Percentiles rank a stretch among this genome's conserved stretches.
Evolutionary conservation across 768 basidiomycete species (phyloP).

Genomic region (Solioccasus polychromus): DNA sequence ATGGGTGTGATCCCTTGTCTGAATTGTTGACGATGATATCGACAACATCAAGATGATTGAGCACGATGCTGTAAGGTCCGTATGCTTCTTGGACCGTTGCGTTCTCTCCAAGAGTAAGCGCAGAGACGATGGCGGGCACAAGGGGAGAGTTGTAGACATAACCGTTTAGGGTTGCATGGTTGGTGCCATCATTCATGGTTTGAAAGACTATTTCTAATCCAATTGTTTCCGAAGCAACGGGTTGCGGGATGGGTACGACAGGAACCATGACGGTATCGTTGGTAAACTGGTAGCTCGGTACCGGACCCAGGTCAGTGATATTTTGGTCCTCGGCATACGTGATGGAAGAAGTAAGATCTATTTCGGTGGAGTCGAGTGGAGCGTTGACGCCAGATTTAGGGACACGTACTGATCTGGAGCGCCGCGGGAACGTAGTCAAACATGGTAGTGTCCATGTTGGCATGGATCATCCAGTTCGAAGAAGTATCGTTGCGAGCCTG

Average conservation of each 20-base stretch:
- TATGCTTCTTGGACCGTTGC: slow-evolving; percentile 69
- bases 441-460: slow-evolving; percentile 88
- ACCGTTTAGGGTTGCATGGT: slow-evolving; percentile 74
- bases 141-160: slow-evolving; percentile 66
- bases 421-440: slow-evolving; percentile 77
- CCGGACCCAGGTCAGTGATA: slow-evolving; percentile 49
- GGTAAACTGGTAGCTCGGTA: slow-evolving; percentile 58
- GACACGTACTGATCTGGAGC: slow-evolving; percentile 67
- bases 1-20: slow-evolving; percentile 79
- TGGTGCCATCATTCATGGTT: slow-evolving; percentile 84
- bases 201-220: slow-evolving; percentile 75
- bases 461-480: slow-evolving; percentile 86
- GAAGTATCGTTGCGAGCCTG: slow-evolving; percentile 83
- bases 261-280: slow-evolving; percentile 73
- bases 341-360: slow-evolving; percentile 82
- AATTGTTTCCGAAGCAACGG: slow-evolving; percentile 52
- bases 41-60: slow-evolving; percentile 72
- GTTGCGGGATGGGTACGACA: slow-evolving; percentile 47
- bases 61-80: slow-evolving; percentile 72
- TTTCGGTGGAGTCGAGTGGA: background rate
- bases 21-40: slow-evolving; percentile 74
- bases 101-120: slow-evolving; percentile 71
- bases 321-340: slow-evolving; percentile 61
- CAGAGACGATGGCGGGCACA: slow-evolving; percentile 76
- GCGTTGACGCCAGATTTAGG: no score